Base-by-base conservation (phyloP, 306 rosid species). In the Vicia sativa region DNA sequence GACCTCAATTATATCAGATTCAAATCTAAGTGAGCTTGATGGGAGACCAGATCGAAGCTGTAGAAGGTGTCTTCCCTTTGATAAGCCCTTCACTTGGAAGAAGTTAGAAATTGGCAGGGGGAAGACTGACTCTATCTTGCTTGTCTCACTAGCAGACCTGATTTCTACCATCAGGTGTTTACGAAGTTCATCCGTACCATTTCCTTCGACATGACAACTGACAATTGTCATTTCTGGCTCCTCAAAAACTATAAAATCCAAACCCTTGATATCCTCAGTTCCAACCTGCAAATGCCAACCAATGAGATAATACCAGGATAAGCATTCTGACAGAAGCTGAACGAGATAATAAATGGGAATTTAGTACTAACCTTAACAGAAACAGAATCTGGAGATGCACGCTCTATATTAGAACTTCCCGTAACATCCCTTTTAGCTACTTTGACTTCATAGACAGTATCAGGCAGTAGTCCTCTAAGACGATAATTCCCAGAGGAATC, bases 121-220 rank as follows among this genome's bases (percentile, higher is more conserved):
- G 70, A 90, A 95, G 68, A 84, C 88, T 0, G 96, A 85, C 74
- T 82, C 92, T 19, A 83, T 72, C 84, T 70, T 86, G 28, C 77
- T 78, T 4, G 58, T n/a, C 53, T 90, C 96, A 75, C 81, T 71
- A 62, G 87, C 82, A 76, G 97, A 88, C 87, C 84, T 95, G 70
- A 95, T 88, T 85, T 95, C 99, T 37, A 90, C 99, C 66, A 80
- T 74, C 67, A 95, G 74, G 60, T 85, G 89, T 26, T 86, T 81
- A 42, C 62, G 79, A n/a, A 87, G 79, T 81, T 87, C 97, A 72
- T 76, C 81, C n/a, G 82, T 79, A 74, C 82, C 86, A 68, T 81
- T 85, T 77, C 96, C 99, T 81, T 95, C 97, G 7, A 90, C 92
- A 15, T 90, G 95, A 74, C 99, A 85, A 74, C 97, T 95, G 75